Evolutionary conservation across 768 basidiomycete genomes (phyloP).

Genomic region (Lactarius akahatsu): DNA sequence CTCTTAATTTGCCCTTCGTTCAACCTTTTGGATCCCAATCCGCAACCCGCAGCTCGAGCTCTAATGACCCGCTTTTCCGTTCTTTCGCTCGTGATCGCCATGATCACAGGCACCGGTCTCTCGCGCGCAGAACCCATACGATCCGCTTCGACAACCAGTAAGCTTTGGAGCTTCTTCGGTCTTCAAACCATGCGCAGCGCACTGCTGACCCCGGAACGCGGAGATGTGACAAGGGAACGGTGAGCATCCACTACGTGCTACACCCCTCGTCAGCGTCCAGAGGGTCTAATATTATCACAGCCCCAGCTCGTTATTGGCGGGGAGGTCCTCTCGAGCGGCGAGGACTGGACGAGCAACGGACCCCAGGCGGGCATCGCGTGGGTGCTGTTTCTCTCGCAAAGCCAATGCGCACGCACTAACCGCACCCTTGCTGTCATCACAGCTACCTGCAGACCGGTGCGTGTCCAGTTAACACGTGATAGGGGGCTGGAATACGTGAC

Average conservation of each 20-base stretch:
- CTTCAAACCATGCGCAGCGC: background rate
- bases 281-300: slow-evolving; percentile 28
- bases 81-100: background rate
- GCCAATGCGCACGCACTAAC: slow-evolving; percentile 42
- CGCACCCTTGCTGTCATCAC: slow-evolving; percentile 33
- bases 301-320: slow-evolving; percentile 44
- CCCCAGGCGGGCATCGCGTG: slow-evolving; percentile 9
- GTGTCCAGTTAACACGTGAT: background rate
- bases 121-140: slow-evolving; percentile 16
- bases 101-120: background rate
- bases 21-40: background rate
- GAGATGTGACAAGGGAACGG: slow-evolving; percentile 45
- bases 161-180: background rate
- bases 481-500: background rate
- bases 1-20: background rate
- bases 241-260: slow-evolving; percentile 29
- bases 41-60: background rate
- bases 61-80: background rate
- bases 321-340: slow-evolving; percentile 40
- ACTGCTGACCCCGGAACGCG: background rate
- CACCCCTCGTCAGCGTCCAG: background rate
- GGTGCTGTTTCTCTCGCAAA: slow-evolving; percentile 19
- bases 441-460: slow-evolving; percentile 30
- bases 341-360: slow-evolving; percentile 32
- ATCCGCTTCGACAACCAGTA: slow-evolving; percentile 14